These are phyloP conservation scores for Fusarium pilosicola DNA, from an alignment of 2,329 filamentous ascomycete genomes.

Conservation along the genomic window DNA sequence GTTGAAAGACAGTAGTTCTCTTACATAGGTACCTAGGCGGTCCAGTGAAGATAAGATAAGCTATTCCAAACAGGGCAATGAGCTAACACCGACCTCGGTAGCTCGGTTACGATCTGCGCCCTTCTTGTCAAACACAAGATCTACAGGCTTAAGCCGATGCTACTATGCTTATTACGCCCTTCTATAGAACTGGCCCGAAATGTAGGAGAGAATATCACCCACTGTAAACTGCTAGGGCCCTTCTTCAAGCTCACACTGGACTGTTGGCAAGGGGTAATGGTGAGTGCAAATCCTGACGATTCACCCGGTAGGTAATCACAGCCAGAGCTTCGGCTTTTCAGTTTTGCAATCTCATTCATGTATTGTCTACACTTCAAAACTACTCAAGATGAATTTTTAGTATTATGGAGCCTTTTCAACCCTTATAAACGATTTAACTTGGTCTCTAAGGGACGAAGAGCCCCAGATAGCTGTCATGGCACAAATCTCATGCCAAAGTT, in stretches of 20 bases:
- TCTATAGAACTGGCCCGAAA: rapidly evolving
- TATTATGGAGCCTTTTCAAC: no score
- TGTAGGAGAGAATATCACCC: not conserved
- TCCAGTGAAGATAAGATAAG: not conserved
- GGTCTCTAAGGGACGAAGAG: no score
- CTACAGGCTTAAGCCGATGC: not conserved
- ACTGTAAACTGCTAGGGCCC: no score
- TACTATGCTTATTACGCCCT: not conserved
- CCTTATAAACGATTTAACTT: no score
- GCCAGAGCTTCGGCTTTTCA: not conserved
- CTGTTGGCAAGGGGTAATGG: not conserved
- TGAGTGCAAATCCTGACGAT: not conserved
- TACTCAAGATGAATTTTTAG: rapidly evolving
- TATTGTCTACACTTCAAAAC: rapidly evolving
- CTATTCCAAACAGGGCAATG: not conserved
- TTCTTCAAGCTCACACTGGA: not conserved
- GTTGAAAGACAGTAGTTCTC: not conserved
- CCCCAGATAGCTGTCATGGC: rapidly evolving
- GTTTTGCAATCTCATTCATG: not conserved
- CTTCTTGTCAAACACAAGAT: not conserved
- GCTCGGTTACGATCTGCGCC: not conserved
- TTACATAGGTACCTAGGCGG: not conserved
- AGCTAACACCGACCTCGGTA: not conserved
- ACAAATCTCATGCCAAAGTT: not conserved
- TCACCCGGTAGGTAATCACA: not conserved